Percentiles rank a stretch among this genome's conserved stretches.
Evolutionary conservation across 2,329 filamentous ascomycete genomes (phyloP).

Genomic region (Ophiostoma triangulosporum): DNA sequence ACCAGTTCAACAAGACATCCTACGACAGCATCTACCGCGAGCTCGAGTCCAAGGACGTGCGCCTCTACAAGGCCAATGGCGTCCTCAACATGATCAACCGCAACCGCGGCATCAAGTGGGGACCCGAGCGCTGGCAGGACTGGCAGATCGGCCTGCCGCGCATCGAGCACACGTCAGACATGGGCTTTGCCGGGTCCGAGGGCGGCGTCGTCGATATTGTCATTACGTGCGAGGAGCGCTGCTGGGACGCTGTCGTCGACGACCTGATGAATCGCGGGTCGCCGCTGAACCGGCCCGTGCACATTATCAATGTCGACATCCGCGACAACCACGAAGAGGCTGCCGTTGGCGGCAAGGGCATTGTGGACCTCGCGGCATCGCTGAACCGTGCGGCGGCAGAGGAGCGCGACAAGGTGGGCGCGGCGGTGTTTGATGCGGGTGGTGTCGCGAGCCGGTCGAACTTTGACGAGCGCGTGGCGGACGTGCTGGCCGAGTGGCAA

Average conservation of each 20-base stretch:
- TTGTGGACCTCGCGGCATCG: slow-evolving; percentile 76
- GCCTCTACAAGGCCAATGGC: slow-evolving; percentile 82
- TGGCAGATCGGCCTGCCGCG: slow-evolving; percentile 82
- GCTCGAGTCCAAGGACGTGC: slow-evolving; percentile 69
- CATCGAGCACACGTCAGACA: slow-evolving; percentile 60
- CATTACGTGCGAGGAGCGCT: slow-evolving; percentile 93
- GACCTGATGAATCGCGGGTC: slow-evolving; percentile 78
- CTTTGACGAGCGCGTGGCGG: slow-evolving; percentile 88
- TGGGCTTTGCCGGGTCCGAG: slow-evolving; percentile 70
- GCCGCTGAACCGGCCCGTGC: slow-evolving; percentile 80
- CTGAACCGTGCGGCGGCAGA: slow-evolving; percentile 69
- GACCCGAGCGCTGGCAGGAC: slow-evolving; percentile 94
- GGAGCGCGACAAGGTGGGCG: slow-evolving; percentile 56
- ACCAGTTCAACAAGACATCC: slow-evolving; percentile 93
- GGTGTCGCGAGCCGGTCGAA: slow-evolving; percentile 52
- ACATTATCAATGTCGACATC: slow-evolving; percentile 97
- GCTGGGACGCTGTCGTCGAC: slow-evolving; percentile 95
- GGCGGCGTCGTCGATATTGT: slow-evolving; percentile 85
- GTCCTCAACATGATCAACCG: slow-evolving; percentile 91
- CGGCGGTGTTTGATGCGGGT: slow-evolving; percentile 55
- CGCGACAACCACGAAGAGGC: slow-evolving; percentile 98
- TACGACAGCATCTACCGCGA: slow-evolving; percentile 93
- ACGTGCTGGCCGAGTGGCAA: slow-evolving; percentile 86
- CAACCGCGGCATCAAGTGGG: slow-evolving; percentile 86
- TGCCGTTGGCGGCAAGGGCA: slow-evolving; percentile 75